These are phyloP conservation scores for Dryadomyces quercus-mongolicae DNA, from an alignment of 2,329 filamentous ascomycete species.

Conservation along the genomic window DNA sequence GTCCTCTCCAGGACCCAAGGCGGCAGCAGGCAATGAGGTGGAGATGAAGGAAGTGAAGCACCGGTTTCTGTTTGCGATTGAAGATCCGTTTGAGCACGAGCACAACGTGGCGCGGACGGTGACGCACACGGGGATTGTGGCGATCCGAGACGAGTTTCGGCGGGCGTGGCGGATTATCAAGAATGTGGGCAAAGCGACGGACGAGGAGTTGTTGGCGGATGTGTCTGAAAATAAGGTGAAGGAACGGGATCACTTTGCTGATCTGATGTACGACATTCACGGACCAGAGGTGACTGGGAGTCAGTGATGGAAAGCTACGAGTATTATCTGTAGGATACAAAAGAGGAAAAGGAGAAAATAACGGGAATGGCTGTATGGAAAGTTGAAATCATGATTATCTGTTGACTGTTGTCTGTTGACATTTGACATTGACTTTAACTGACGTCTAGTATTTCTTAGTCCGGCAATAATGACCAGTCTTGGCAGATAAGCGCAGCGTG, in stretches of 20 bases:
- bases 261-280: constrained; percentile 29
- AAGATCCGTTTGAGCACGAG: constrained; percentile 79
- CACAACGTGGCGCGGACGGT: constrained; percentile 86
- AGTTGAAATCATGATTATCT: too few relatives aligned
- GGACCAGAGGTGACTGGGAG: constrained; percentile 13
- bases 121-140: constrained; percentile 67
- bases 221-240: constrained; percentile 21
- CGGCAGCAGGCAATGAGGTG: constrained; percentile 7
- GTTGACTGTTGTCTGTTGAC: too few relatives aligned
- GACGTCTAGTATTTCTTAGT: too few relatives aligned
- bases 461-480: too few relatives aligned
- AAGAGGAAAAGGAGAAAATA: background rate
- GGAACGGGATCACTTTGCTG: constrained; percentile 23
- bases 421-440: too few relatives aligned
- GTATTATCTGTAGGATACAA: background rate
- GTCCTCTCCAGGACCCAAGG: constrained; percentile 13
- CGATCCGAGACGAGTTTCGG: constrained; percentile 75
- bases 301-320: background rate
- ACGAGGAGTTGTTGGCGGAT: constrained; percentile 42
- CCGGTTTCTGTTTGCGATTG: constrained; percentile 77
- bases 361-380: background rate
- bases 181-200: constrained; percentile 28
- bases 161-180: constrained; percentile 64
- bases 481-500: too few relatives aligned
- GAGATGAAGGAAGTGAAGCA: constrained; percentile 59